phyloP scores from a whole-genome alignment of 78 protist genomes.

The Dictyostelium discoideum region DNA sequence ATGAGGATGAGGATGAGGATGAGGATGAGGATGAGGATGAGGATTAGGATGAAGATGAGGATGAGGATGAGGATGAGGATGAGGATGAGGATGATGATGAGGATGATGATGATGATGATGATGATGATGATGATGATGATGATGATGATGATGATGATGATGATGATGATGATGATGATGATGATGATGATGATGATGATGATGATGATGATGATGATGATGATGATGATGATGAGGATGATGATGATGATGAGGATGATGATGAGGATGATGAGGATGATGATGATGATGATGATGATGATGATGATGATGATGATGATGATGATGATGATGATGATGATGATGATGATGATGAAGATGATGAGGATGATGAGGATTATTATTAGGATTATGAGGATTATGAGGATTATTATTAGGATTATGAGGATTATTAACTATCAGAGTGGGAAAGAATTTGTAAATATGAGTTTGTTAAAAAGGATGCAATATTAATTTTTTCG shows the following conservation, averaged over 20 bases:
- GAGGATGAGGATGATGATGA: not conserved
- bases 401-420: too few species aligned
- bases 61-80: not conserved
- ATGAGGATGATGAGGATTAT: not conserved
- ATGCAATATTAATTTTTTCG: slow-evolving; percentile 36
- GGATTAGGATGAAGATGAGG: not conserved
- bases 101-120: slow-evolving; percentile 3
- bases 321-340: not conserved
- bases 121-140: not conserved
- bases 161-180: too few species aligned
- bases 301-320: not conserved
- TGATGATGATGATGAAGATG: not conserved
- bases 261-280: not conserved
- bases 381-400: too few species aligned
- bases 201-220: not conserved
- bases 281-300: slow-evolving; percentile 1
- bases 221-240: not conserved
- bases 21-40: not conserved
- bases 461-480: slow-evolving; percentile 43
- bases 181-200: not conserved
- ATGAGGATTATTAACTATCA: not conserved
- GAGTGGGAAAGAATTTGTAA: slow-evolving; percentile 47
- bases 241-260: not conserved
- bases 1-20: not conserved
- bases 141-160: not conserved